A percentile compares a stretch with the other conserved stretches of the same genome.
These are phyloP conservation scores for Rhizophora mangle DNA, from an alignment of 345 rosid genomes.

Conservation along the genomic window DNA sequence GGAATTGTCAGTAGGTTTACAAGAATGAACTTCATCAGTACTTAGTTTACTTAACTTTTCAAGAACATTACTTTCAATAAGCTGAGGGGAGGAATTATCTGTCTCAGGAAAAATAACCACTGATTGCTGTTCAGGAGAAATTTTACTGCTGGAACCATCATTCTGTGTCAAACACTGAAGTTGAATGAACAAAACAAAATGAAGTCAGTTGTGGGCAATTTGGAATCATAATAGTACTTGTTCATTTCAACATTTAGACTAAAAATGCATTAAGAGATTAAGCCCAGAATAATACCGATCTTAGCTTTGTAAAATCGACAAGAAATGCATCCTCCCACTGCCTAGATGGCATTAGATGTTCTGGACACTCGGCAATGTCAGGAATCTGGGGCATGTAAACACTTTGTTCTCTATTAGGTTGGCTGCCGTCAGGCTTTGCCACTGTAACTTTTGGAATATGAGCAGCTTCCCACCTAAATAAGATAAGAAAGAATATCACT, in stretches of 20 bases:
- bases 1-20: neutral
- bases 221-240: too few species aligned
- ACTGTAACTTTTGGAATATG: constrained; percentile 68
- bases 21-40: constrained; percentile 13
- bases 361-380: constrained; percentile 69
- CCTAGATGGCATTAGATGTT: constrained; percentile 56
- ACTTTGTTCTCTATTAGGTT: constrained; percentile 56
- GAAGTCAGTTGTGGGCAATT: constrained; percentile 8
- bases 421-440: constrained; percentile 50
- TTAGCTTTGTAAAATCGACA: constrained; percentile 67
- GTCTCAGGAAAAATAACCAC: constrained; percentile 13
- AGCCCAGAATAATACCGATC: constrained; percentile 40
- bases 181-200: constrained; percentile 4
- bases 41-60: constrained; percentile 30
- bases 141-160: constrained; percentile 18
- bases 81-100: constrained; percentile 16
- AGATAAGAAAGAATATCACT: constrained; percentile 15
- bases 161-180: constrained; percentile 43
- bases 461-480: constrained; percentile 90
- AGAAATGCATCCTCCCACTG: constrained; percentile 88
- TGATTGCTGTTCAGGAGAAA: constrained; percentile 17
- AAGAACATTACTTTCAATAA: constrained; percentile 22
- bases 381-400: constrained; percentile 87
- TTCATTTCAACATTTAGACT: too few species aligned
- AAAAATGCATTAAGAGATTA: too few species aligned